These are phyloP conservation scores for Moniliophthora roreri DNA, from an alignment of 1,284 basidiomycete genomes.

Conservation along the genomic window DNA sequence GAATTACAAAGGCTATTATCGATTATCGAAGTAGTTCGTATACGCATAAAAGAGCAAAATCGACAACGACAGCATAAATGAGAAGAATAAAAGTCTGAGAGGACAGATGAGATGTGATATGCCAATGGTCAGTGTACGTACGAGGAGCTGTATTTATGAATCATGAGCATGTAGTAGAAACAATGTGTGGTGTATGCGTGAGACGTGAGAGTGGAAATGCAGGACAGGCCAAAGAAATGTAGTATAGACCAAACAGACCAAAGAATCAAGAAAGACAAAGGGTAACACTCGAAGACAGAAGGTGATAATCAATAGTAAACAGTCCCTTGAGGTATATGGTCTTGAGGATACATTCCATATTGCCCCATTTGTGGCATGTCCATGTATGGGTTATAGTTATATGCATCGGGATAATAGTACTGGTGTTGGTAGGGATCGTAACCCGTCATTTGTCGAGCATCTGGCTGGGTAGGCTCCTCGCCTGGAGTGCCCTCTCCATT, in stretches of 20 bases:
- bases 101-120: not conserved
- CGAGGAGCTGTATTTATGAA: not conserved
- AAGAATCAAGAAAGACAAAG: too few species aligned
- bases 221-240: slow-evolving; percentile 21
- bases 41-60: slow-evolving; percentile 6
- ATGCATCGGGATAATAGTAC: slow-evolving; percentile 67
- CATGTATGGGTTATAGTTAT: slow-evolving; percentile 63
- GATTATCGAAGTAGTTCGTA: slow-evolving; percentile 6
- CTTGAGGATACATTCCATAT: slow-evolving; percentile 65
- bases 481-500: slow-evolving; percentile 14
- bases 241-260: slow-evolving; percentile 14
- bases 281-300: too few species aligned
- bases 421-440: slow-evolving; percentile 58
- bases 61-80: slow-evolving; percentile 6
- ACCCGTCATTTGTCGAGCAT: slow-evolving; percentile 37
- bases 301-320: slow-evolving; percentile 53
- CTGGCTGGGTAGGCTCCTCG: slow-evolving; percentile 21
- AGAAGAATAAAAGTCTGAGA: slow-evolving; percentile 5
- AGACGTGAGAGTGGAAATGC: slow-evolving; percentile 13
- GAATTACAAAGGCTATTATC: slow-evolving; percentile 1
- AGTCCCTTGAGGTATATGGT: slow-evolving; percentile 51
- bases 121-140: not conserved
- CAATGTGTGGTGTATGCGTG: not conserved
- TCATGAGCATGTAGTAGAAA: not conserved
- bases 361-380: slow-evolving; percentile 62